Evolutionary conservation across 139 green algal species (phyloP).

Genomic region (Zygnema cylindricum): DNA sequence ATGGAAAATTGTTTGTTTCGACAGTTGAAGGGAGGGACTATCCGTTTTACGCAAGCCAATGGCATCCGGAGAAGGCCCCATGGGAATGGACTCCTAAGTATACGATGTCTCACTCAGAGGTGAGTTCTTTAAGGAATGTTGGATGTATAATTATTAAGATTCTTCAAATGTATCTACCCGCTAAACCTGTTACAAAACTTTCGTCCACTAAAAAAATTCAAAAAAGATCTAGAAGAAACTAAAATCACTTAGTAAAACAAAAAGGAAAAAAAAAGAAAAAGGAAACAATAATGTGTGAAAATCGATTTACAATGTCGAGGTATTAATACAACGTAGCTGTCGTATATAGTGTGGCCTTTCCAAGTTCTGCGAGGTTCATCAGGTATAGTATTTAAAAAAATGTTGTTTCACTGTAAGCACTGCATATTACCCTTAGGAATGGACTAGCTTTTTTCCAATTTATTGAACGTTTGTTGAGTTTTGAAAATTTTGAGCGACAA

Average conservation of each 20-base stretch:
- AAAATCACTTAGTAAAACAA: background rate
- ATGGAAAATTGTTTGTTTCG: conserved; percentile 49
- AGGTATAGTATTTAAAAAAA: too few relatives aligned
- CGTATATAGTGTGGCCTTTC: too few relatives aligned
- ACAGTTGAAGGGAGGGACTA: conserved; percentile 46
- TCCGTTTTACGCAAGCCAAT: conserved; percentile 51
- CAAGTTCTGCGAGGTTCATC: too few relatives aligned
- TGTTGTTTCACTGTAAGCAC: too few relatives aligned
- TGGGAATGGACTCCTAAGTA: conserved; percentile 47
- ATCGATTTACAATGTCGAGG: too few relatives aligned
- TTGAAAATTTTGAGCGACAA: too few relatives aligned
- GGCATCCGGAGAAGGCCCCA: conserved; percentile 51
- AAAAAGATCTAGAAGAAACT: background rate
- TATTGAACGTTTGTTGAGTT: too few relatives aligned
- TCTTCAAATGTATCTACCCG: too few relatives aligned
- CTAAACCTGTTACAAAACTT: too few relatives aligned
- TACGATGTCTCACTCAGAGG: conserved; percentile 33
- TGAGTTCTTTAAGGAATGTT: background rate
- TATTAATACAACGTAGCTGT: too few relatives aligned
- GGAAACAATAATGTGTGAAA: too few relatives aligned
- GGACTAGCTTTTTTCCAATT: too few relatives aligned
- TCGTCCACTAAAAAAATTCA: background rate
- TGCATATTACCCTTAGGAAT: conserved; percentile 49
- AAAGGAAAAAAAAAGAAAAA: background rate
- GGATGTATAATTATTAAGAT: background rate